A percentile compares a stretch with the other conserved stretches of the same genome.
These are phyloP conservation scores for Mycena amicta DNA, from an alignment of 768 basidiomycete genomes.

Conservation along the genomic window DNA sequence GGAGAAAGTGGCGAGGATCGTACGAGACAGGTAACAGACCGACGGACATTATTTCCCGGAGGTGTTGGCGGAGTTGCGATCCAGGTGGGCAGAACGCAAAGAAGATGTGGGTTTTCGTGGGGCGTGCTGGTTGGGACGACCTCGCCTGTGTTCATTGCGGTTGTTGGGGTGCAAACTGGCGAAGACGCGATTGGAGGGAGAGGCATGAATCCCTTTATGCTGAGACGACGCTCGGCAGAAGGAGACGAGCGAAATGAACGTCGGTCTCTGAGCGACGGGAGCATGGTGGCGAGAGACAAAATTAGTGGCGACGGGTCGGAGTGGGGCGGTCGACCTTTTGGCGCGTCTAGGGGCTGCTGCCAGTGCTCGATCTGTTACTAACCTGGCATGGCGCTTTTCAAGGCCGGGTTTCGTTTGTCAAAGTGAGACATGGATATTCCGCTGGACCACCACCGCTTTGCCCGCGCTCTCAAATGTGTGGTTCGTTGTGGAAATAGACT, in stretches of 20 bases:
- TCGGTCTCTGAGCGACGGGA: conserved; percentile 16
- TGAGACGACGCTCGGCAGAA: conserved; percentile 26
- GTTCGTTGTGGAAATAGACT: no score
- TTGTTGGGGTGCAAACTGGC: conserved; percentile 54
- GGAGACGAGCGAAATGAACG: conserved; percentile 18
- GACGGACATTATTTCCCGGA: conserved; percentile 44
- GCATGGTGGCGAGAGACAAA: conserved; percentile 4
- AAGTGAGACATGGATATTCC: not conserved
- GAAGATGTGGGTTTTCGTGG: conserved; percentile 29
- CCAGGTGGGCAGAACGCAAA: conserved; percentile 50
- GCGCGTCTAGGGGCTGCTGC: not conserved
- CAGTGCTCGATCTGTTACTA: not conserved
- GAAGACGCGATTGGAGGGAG: conserved; percentile 63
- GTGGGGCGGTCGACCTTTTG: not conserved
- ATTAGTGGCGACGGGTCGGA: not conserved
- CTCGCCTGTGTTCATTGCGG: conserved; percentile 13
- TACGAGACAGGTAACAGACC: conserved; percentile 37
- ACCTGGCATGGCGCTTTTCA: not conserved
- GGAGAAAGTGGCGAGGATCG: conserved; percentile 36
- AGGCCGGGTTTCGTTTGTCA: no score
- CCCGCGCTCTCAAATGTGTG: no score
- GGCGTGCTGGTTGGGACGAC: not conserved
- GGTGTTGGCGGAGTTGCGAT: conserved; percentile 63
- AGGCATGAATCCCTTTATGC: conserved; percentile 45
- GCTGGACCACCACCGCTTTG: no score